These are phyloP conservation scores for Neoarthrinium moseri DNA, from an alignment of 2,329 filamentous ascomycete genomes.

Conservation along the genomic window DNA sequence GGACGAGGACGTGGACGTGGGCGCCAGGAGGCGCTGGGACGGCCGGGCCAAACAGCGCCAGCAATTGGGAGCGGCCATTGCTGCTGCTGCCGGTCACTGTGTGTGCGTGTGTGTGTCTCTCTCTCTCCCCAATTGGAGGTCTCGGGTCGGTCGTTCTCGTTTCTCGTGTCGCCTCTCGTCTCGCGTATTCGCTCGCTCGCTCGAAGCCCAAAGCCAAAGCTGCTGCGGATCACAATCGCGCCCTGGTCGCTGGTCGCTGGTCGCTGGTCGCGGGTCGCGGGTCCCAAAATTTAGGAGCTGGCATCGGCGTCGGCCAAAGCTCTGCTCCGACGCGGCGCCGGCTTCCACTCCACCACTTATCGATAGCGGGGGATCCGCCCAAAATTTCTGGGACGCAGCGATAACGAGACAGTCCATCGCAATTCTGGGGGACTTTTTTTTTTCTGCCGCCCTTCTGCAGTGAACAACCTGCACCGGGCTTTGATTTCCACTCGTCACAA, in stretches of 20 bases:
- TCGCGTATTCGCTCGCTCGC: no score
- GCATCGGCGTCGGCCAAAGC: slow-evolving; percentile 7
- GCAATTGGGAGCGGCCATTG: slow-evolving; percentile 58
- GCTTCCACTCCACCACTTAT: slow-evolving; percentile 3
- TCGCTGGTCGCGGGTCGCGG: neutral
- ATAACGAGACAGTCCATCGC: no score
- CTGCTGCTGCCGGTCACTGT: no score
- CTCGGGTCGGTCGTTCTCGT: neutral
- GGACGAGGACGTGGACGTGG: slow-evolving; percentile 17
- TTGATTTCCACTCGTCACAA: no score
- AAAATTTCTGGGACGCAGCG: slow-evolving; percentile 10
- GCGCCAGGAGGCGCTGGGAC: slow-evolving; percentile 24
- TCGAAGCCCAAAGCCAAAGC: neutral
- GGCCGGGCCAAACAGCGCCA: slow-evolving; percentile 58
- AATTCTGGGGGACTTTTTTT: no score
- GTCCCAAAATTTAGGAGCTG: slow-evolving; percentile 9
- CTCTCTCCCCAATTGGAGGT: no score
- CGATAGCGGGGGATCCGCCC: slow-evolving; percentile 14
- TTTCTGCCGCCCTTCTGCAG: no score
- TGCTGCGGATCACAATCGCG: no score
- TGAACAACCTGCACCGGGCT: no score
- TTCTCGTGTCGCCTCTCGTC: no score
- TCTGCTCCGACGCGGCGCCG: neutral
- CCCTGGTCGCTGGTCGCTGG: no score
- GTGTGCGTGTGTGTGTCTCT: no score